These are phyloP conservation scores for Nelumbo lutea DNA, from an alignment of 164 flowering plant species.

Conservation along the genomic window DNA sequence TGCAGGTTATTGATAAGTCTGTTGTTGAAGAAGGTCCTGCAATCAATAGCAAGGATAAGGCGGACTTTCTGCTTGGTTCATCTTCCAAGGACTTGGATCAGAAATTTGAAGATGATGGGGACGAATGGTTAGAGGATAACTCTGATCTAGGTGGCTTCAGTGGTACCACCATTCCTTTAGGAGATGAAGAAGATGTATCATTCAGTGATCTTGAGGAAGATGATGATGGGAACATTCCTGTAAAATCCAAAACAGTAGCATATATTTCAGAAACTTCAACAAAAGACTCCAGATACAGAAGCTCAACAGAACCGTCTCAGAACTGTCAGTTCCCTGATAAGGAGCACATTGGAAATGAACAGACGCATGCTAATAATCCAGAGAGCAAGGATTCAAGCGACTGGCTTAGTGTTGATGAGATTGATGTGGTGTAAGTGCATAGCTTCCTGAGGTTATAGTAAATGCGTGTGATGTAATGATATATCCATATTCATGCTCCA, in stretches of 20 bases:
- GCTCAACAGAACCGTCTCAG: conserved; percentile 35
- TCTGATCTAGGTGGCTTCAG: conserved; percentile 42
- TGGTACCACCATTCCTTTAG: conserved; percentile 29
- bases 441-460: neutral
- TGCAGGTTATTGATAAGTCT: conserved; percentile 52
- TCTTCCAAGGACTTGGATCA: conserved; percentile 27
- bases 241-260: conserved; percentile 38
- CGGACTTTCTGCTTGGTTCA: conserved; percentile 14
- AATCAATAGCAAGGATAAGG: conserved; percentile 6
- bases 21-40: conserved; percentile 53
- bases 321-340: conserved; percentile 18
- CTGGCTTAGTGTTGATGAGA: conserved; percentile 77
- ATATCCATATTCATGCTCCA: conserved; percentile 4
- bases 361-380: conserved; percentile 18
- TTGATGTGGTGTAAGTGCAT: conserved; percentile 34
- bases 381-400: conserved; percentile 56
- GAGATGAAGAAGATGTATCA: conserved; percentile 80
- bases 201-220: conserved; percentile 92
- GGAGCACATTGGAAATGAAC: conserved; percentile 21
- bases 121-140: conserved; percentile 62
- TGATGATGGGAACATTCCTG: conserved; percentile 30
- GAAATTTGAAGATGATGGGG: conserved; percentile 58
- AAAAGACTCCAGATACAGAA: conserved; percentile 53
- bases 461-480: neutral
- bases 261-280: conserved; percentile 43